Evolutionary conservation across 805 yeast species (phyloP).

Genomic region (Candida arabinofermentans): DNA sequence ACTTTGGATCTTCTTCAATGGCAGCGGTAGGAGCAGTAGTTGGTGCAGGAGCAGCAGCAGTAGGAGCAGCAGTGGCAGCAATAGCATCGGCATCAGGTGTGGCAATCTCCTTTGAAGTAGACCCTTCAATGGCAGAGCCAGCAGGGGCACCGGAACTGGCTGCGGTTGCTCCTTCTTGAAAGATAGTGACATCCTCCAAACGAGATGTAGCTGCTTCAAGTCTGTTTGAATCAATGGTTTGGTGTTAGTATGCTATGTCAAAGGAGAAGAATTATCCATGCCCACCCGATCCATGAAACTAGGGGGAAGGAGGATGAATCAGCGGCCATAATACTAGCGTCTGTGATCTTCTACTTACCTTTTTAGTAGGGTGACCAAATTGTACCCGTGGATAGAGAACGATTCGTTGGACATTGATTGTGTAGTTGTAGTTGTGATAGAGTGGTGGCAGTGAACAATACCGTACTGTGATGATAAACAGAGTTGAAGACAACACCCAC

Average conservation of each 20-base stretch:
- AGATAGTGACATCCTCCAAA: constrained; percentile 81
- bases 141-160: constrained; percentile 9
- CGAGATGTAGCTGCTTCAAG: constrained; percentile 93
- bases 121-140: constrained; percentile 2
- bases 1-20: constrained; percentile 34
- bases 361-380: constrained; percentile 74
- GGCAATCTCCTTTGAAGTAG: constrained; percentile 11
- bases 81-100: constrained; percentile 16
- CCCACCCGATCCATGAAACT: too few species aligned
- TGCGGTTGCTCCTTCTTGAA: constrained; percentile 50
- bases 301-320: too few species aligned
- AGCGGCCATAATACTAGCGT: too few species aligned
- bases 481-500: too few species aligned
- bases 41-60: constrained; percentile 15
- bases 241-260: neutral
- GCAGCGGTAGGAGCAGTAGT: constrained; percentile 20
- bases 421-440: neutral
- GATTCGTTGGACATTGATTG: constrained; percentile 30
- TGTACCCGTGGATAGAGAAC: constrained; percentile 74
- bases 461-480: too few species aligned
- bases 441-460: too few species aligned
- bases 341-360: constrained; percentile 48
- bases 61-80: constrained; percentile 16
- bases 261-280: too few species aligned
- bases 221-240: constrained; percentile 34